phyloP scores from a whole-genome alignment of 129 eudicot species.

The Saussurea involucrata region DNA sequence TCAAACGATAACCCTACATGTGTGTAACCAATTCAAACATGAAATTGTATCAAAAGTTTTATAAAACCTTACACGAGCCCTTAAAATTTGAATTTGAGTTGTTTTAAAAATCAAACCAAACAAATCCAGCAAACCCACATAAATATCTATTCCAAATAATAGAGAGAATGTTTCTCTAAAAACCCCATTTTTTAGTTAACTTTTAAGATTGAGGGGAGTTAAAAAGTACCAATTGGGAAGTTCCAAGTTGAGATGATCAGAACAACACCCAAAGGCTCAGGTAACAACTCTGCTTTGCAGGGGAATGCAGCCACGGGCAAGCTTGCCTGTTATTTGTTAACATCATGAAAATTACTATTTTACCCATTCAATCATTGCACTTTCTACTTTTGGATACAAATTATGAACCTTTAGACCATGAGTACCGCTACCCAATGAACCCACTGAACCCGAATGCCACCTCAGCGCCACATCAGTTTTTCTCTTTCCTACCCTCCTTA shows the following conservation, averaged over 20 bases:
- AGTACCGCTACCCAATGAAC: too few relatives aligned
- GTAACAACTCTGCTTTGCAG: slow-evolving; percentile 55
- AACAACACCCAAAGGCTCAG: slow-evolving; percentile 91
- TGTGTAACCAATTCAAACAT: neutral
- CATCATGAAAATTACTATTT: neutral
- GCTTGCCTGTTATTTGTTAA: slow-evolving; percentile 36
- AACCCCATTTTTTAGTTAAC: too few relatives aligned
- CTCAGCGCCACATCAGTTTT: too few relatives aligned
- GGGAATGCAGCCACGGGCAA: slow-evolving; percentile 78
- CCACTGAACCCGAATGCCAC: too few relatives aligned
- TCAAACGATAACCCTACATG: slow-evolving; percentile 63
- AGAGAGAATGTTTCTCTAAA: neutral
- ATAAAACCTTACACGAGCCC: neutral
- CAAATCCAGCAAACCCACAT: neutral
- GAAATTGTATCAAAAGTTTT: neutral
- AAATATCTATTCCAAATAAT: neutral
- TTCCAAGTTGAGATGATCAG: slow-evolving; percentile 90
- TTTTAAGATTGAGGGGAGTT: neutral
- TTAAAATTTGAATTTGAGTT: too few relatives aligned
- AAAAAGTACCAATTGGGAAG: slow-evolving; percentile 63
- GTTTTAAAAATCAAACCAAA: neutral
- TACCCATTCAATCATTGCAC: neutral
- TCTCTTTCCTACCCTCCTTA: too few relatives aligned
- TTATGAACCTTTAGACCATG: neutral
- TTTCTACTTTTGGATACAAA: neutral